Evolutionary conservation across 2,329 filamentous ascomycete species (phyloP), one percentile per base, ranked within the genome.

Genomic region (Botryosphaeria agaves): DNA sequence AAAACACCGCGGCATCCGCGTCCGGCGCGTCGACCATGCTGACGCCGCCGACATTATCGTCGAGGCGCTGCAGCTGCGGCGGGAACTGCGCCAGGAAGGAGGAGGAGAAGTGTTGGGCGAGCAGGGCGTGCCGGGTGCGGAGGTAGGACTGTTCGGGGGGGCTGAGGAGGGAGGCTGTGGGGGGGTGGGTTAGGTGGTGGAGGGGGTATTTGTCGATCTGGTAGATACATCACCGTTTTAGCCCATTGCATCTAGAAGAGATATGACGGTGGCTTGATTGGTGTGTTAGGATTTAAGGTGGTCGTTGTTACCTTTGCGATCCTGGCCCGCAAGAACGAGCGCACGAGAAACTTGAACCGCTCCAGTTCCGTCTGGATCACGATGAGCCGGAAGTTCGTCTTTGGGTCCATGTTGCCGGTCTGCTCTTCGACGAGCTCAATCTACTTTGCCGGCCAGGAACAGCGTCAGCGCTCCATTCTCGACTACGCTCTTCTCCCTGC

Each of bases 301-400:
- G n/a, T n/a, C n/a, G n/a, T n/a, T n/a, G n/a, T n/a, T 48, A 82
- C 80, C 68, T 98, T 95, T 32, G 80, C 72, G 34, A 95, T 74
- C n/a, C 89, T 68, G 7, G 80, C 75, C 31, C 91, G 69, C 33
- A 98, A 56, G 40, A 87, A 77, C 39, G 79, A 78, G 36, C 89
- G 69, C 12, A 95, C 69, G 14, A 98, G 65, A 47, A 84, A 98
- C 57, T 93, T 93, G 56, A 81, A 91, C 27, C 89, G 68, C 52
- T 94, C 85, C 32, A 98, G 69, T 57, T 98, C 89, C 5, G 91
- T 95, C 61, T 98, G 89, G 32, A 94, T 75, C 37, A 98, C 78
- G 29, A 94, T 93, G 46, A 95, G 74, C 36, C 74, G 73, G 52
- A 98, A 93, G 51, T 93, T 95, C 39, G 81, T 76, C 53, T 80